A percentile compares a stretch with the other conserved stretches of the same genome.
These are phyloP conservation scores for Fusarium penzigii DNA, from an alignment of 2,329 filamentous ascomycete genomes.

Conservation along the genomic window DNA sequence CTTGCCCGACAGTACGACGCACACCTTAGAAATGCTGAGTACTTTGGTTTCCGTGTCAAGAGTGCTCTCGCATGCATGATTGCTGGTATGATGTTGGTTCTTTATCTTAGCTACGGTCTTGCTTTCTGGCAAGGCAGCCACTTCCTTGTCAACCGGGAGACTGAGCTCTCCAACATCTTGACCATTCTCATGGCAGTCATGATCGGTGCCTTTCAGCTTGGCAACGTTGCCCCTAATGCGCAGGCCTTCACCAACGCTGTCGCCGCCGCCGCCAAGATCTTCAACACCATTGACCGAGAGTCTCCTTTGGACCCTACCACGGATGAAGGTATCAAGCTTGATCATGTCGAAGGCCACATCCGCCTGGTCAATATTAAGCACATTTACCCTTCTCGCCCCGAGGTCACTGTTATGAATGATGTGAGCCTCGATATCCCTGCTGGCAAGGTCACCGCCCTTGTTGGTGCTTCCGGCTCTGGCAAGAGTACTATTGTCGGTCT, in stretches of 20 bases:
- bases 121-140: constrained; percentile 86
- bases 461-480: constrained; percentile 90
- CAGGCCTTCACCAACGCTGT: constrained; percentile 84
- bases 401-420: constrained; percentile 84
- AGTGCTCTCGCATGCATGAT: constrained; percentile 75
- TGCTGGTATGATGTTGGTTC: constrained; percentile 76
- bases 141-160: constrained; percentile 67
- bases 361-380: constrained; percentile 83
- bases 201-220: constrained; percentile 89
- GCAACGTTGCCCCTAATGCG: constrained; percentile 81
- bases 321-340: constrained; percentile 69
- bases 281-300: constrained; percentile 83
- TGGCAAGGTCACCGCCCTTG: constrained; percentile 88
- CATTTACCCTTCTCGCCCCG: constrained; percentile 90
- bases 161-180: constrained; percentile 70
- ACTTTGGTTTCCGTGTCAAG: constrained; percentile 76
- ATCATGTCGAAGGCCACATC: constrained; percentile 73
- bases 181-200: constrained; percentile 90
- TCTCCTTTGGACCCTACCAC: constrained; percentile 82
- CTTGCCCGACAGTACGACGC: constrained; percentile 83
- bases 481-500: constrained; percentile 95
- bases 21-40: constrained; percentile 72
- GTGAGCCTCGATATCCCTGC: constrained; percentile 80
- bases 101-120: constrained; percentile 85
- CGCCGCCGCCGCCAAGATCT: constrained; percentile 88